phyloP scores from a whole-genome alignment of 192 early-diverging fungal genomes.

The Lobulomyces angularis region DNA sequence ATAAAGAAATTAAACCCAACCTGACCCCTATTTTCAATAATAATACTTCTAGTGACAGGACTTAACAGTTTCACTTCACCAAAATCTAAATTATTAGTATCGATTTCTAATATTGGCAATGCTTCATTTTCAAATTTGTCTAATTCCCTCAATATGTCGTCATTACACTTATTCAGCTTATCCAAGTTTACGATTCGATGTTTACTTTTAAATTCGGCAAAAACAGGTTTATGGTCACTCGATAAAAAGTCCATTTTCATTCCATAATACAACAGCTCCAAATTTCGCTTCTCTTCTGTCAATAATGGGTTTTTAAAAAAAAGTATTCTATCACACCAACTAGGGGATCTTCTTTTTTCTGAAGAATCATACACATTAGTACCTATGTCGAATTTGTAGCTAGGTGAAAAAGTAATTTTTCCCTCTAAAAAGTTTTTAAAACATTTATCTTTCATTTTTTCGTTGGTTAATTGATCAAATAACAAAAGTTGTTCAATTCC shows the following conservation, averaged over 20 bases:
- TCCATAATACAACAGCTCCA: constrained; percentile 36
- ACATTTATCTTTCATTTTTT: constrained; percentile 43
- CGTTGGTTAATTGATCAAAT: no score
- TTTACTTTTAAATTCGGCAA: constrained; percentile 40
- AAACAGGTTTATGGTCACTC: constrained; percentile 92
- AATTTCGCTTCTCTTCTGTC: constrained; percentile 18
- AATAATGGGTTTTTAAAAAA: constrained; percentile 57
- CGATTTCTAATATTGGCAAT: constrained; percentile 51
- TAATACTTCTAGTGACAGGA: constrained; percentile 34
- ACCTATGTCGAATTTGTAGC: constrained; percentile 87
- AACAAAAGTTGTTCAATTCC: constrained; percentile 54
- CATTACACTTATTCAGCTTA: constrained; percentile 38
- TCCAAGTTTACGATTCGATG: constrained; percentile 45
- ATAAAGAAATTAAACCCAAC: constrained; percentile 7
- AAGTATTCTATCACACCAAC: constrained; percentile 90
- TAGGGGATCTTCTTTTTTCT: constrained; percentile 70
- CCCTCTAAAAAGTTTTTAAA: constrained; percentile 83
- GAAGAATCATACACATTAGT: constrained; percentile 68
- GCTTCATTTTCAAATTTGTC: constrained; percentile 72
- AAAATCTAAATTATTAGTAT: constrained; percentile 52
- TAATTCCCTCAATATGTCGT: constrained; percentile 58
- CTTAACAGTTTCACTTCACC: constrained; percentile 47
- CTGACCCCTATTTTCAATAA: constrained; percentile 61
- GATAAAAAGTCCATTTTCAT: constrained; percentile 48
- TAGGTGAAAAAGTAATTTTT: constrained; percentile 64